Evolutionary conservation across 768 basidiomycete species (phyloP).

Genomic region (Boletus eberwhitei): DNA sequence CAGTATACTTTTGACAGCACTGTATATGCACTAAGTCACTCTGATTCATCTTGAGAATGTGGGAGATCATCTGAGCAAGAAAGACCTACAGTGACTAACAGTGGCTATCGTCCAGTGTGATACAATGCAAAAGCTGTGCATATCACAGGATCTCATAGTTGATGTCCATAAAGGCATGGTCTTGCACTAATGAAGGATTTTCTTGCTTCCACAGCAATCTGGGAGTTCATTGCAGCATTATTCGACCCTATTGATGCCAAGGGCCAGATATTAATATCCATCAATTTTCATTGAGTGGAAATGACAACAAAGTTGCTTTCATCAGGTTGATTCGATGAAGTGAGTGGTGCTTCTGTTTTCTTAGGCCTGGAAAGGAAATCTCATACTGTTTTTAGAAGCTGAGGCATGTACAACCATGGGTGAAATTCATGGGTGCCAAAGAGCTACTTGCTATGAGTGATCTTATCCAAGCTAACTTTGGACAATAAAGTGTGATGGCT

Average conservation of each 20-base stretch:
- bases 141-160: constrained; percentile 23
- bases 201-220: constrained; percentile 35
- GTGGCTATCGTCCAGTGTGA: constrained; percentile 36
- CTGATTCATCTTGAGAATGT: constrained; percentile 35
- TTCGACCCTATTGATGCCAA: constrained; percentile 35
- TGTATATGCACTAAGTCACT: constrained; percentile 27
- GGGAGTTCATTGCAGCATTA: constrained; percentile 35
- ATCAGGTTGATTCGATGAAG: constrained; percentile 6
- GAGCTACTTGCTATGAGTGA: constrained; percentile 47
- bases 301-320: constrained; percentile 12
- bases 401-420: constrained; percentile 39
- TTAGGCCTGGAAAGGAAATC: background rate
- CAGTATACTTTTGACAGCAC: constrained; percentile 34
- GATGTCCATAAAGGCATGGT: constrained; percentile 36
- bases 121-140: constrained; percentile 35
- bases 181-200: background rate
- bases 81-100: constrained; percentile 38
- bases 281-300: constrained; percentile 43
- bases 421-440: constrained; percentile 46
- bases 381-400: constrained; percentile 10
- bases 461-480: constrained; percentile 21
- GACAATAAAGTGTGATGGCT: background rate
- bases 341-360: background rate
- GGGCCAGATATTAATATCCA: constrained; percentile 41
- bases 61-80: constrained; percentile 22